phyloP scores from a whole-genome alignment of 78 protist genomes.

The Blattamonas nauphoetae region DNA sequence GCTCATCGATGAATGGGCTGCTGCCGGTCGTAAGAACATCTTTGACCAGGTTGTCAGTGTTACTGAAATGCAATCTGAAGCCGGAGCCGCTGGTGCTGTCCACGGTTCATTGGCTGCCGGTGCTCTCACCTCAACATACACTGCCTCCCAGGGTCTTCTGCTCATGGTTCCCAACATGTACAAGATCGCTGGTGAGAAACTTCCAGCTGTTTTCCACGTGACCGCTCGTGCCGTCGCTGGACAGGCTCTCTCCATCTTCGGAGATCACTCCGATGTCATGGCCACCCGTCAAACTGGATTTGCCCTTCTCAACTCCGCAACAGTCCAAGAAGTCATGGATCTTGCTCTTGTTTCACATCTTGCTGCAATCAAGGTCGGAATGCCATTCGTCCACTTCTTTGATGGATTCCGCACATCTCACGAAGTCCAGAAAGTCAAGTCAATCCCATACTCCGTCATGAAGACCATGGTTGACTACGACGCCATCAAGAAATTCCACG shows the following conservation, averaged over 20 bases:
- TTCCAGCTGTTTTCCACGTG: conserved; percentile 56
- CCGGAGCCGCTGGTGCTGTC: conserved; percentile 60
- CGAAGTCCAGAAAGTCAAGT: conserved; percentile 42
- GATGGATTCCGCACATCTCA: conserved; percentile 59
- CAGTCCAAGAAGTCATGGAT: conserved; percentile 51
- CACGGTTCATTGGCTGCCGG: conserved; percentile 52
- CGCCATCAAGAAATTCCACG: conserved; percentile 28
- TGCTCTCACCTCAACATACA: conserved; percentile 42
- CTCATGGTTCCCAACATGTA: conserved; percentile 68
- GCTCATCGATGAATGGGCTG: conserved; percentile 34
- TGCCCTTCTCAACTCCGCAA: conserved; percentile 22
- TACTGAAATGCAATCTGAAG: conserved; percentile 54
- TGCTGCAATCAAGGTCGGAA: conserved; percentile 24
- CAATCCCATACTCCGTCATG: conserved; percentile 28
- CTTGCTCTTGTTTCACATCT: conserved; percentile 46
- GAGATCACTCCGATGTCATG: conserved; percentile 63
- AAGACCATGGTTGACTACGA: conserved; percentile 18
- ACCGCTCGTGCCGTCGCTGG: conserved; percentile 45
- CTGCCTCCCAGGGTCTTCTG: conserved; percentile 64
- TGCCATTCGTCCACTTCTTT: conserved; percentile 63
- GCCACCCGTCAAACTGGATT: conserved; percentile 45
- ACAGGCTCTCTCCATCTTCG: conserved; percentile 52
- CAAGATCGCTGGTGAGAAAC: conserved; percentile 56
- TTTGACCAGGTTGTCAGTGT: conserved; percentile 34
- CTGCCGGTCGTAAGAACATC: conserved; percentile 33